Evolutionary conservation across 805 yeast genomes (phyloP), one percentile per base, ranked within the genome.

Genomic region (Vanderwaltozyma yarrowii): DNA sequence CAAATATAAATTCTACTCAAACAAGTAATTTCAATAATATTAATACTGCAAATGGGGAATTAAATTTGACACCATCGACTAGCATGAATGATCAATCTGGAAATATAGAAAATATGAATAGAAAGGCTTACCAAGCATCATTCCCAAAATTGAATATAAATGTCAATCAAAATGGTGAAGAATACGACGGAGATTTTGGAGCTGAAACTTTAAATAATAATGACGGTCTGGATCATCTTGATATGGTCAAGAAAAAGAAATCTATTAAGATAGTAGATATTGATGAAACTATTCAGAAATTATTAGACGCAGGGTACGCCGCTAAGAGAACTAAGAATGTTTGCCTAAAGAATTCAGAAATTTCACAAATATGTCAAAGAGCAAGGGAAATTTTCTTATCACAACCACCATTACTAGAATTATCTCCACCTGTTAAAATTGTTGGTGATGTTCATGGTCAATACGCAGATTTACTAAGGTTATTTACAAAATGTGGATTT

Each of bases 371-470:
- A 32, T 92, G 98, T 64, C 72, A 83, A 29, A 75, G 77, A 29
- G 94, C 96, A 3, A 71, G 96, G 44, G 96, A 92, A 54, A 78
- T 89, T 13, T 85, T 92, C 51, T 64, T 92, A 40, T 74, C 83
- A 38, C 97, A 92, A 59, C 98, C 98, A 5, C 73, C 96, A 5
- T 64, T 89, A 37, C 67, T 89, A 41, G 97, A 92, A 59, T 68
- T 89, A 43, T 75, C 84, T 17, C 62, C 92, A 0, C 88, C 92
- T 0, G 89, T 82, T 3, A 83, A 83, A 56, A 74, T 83, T 41
- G 89, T 82, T 6, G 92, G 92, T 31, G 98, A 92, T 58, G 94
- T 92, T 23, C 98, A 92, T 61, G 98, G 98, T 23, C 98, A 92
- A 62, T 92, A 80, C 58, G 82, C 83, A 36, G 98, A 92, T 62